Conservation (phyloP, 78 protist genomes). For the Chrysochromulina parva region DNA sequence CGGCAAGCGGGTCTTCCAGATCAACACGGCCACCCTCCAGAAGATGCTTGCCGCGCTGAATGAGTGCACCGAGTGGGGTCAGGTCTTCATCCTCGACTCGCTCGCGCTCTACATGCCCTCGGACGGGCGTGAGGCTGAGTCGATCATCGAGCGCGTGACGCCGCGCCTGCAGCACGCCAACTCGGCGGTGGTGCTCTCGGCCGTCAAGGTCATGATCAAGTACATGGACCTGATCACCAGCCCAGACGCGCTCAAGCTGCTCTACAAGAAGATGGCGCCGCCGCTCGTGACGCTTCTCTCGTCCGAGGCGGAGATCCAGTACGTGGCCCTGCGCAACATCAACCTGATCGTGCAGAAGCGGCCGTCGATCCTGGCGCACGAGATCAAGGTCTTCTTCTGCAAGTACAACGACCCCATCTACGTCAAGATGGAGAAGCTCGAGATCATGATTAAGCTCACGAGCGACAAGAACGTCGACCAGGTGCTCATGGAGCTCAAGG, state of each 20-base stretch:
- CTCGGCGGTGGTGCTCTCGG: constrained; percentile 94
- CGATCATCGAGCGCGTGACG: constrained; percentile 91
- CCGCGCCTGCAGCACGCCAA: constrained; percentile 97
- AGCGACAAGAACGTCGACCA: constrained; percentile 86
- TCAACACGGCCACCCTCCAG: constrained; percentile 59
- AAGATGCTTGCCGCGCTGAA: constrained; percentile 82
- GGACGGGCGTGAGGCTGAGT: constrained; percentile 79
- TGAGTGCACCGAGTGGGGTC: constrained; percentile 91
- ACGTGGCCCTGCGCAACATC: constrained; percentile 98
- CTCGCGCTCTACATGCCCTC: constrained; percentile 77
- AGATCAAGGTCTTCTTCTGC: constrained; percentile 90
- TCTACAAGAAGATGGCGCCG: constrained; percentile 51
- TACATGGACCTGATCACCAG: constrained; percentile 62
- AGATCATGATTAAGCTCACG: constrained; percentile 93
- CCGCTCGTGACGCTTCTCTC: constrained; percentile 83
- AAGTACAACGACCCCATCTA: constrained; percentile 99
- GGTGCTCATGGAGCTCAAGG: constrained; percentile 93
- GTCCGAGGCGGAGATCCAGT: constrained; percentile 94
- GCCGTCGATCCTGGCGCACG: constrained; percentile 85
- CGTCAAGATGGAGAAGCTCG: constrained; percentile 99
- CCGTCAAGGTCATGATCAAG: constrained; percentile 83
- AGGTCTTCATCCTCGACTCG: constrained; percentile 93
- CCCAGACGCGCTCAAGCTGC: constrained; percentile 7
- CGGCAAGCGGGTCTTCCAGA: constrained; percentile 53
- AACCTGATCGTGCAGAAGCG: constrained; percentile 87